A percentile compares a stretch with the other conserved stretches of the same genome.
Conservation (phyloP, 371 early-diverging fungal species). For the Mortierella sp. region DNA sequence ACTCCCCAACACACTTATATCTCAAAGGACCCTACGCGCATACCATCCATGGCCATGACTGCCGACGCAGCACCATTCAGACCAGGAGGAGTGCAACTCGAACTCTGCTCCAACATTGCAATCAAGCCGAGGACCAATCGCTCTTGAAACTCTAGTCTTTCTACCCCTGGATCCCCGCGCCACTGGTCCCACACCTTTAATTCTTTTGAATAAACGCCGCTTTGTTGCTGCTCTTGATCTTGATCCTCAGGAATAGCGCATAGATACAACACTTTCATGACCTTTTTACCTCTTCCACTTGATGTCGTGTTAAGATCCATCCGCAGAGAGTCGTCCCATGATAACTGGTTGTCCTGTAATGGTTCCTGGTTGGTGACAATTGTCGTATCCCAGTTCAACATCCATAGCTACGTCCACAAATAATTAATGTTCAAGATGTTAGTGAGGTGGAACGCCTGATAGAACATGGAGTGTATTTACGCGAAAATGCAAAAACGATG, state of each 20-base stretch:
- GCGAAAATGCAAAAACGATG: neutral
- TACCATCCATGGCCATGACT: constrained; percentile 44
- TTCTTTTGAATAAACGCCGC: constrained; percentile 21
- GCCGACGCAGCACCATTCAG: constrained; percentile 29
- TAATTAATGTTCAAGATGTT: neutral
- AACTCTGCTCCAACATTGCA: constrained; percentile 39
- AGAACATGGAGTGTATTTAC: neutral
- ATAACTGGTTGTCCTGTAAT: constrained; percentile 15
- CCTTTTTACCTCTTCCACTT: constrained; percentile 22
- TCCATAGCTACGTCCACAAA: constrained; percentile 36
- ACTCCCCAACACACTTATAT: constrained; percentile 14
- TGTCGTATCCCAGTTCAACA: constrained; percentile 56
- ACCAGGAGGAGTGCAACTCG: constrained; percentile 35
- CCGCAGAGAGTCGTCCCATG: constrained; percentile 36
- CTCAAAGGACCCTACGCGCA: constrained; percentile 46
- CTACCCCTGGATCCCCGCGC: constrained; percentile 52
- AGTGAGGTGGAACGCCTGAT: neutral
- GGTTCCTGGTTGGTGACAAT: constrained; percentile 39
- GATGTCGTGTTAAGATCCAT: constrained; percentile 15
- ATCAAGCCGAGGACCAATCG: constrained; percentile 34
- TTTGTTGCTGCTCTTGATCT: neutral
- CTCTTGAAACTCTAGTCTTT: constrained; percentile 45
- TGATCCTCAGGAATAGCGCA: constrained; percentile 22
- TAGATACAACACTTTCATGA: constrained; percentile 53
- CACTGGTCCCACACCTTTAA: constrained; percentile 42